A percentile compares a stretch with the other conserved stretches of the same genome.
Conservation (phyloP, 495 filamentous ascomycete species). For the Podospora conica region DNA sequence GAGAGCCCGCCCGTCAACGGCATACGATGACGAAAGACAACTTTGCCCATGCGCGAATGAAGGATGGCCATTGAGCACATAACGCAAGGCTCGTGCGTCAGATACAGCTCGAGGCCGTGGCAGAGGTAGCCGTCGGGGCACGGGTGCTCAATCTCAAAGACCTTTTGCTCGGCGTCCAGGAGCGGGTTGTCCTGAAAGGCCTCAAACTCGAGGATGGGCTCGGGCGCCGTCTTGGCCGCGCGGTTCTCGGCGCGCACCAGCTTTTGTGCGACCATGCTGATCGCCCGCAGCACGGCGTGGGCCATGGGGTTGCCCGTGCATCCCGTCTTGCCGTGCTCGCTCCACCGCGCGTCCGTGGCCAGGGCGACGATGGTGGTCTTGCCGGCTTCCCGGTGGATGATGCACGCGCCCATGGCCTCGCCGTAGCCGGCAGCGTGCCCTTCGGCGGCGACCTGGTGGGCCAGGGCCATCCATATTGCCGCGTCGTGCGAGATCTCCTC, state of each 20-base stretch:
- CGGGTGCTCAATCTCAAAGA: constrained; percentile 41
- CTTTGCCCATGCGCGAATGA: constrained; percentile 77
- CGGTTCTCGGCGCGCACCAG: constrained; percentile 43
- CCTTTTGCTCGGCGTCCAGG: constrained; percentile 34
- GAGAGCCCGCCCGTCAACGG: constrained; percentile 52
- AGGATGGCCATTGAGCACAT: constrained; percentile 96
- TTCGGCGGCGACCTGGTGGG: constrained; percentile 55
- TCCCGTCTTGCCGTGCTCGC: constrained; percentile 39
- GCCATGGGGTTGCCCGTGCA: constrained; percentile 63
- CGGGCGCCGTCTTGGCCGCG: constrained; percentile 15
- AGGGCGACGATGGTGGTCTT: constrained; percentile 55
- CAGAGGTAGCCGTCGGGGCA: constrained; percentile 80
- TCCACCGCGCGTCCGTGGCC: constrained; percentile 72
- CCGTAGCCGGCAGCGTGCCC: constrained; percentile 53
- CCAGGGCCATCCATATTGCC: constrained; percentile 61
- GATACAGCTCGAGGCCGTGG: constrained; percentile 80
- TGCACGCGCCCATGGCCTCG: constrained; percentile 70
- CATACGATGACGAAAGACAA: constrained; percentile 69
- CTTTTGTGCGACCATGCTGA: constrained; percentile 77
- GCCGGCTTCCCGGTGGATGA: constrained; percentile 55
- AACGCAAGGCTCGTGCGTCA: constrained; percentile 90
- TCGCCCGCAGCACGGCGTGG: constrained; percentile 80
- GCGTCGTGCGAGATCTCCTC: constrained; percentile 53
- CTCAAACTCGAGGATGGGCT: constrained; percentile 38
- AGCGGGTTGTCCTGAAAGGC: constrained; percentile 41